phyloP scores from a whole-genome alignment of 495 filamentous ascomycete species.

The Venustampulla echinocandica region DNA sequence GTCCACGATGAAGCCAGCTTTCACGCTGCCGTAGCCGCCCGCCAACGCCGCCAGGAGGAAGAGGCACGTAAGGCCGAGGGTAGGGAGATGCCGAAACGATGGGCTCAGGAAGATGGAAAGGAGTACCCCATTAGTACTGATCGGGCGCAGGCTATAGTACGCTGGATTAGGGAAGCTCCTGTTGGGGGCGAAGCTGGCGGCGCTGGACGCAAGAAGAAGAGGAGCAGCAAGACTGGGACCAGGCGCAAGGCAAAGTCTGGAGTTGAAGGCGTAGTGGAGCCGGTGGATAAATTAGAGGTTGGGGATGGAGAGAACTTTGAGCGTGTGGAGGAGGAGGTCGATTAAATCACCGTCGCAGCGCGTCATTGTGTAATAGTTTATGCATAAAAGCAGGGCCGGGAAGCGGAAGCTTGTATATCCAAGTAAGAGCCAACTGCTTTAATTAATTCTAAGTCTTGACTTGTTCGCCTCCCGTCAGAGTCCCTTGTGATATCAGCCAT shows the following conservation, averaged over 20 bases:
- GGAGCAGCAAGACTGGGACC: slow-evolving; percentile 3
- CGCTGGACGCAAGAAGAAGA: slow-evolving; percentile 31
- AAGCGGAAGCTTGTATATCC: too few species aligned
- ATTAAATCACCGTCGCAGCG: too few species aligned
- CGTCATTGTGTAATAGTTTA: too few species aligned
- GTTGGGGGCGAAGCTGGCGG: slow-evolving; percentile 26
- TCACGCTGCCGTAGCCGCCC: slow-evolving; percentile 48
- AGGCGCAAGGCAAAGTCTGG: slow-evolving; percentile 4
- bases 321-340: slow-evolving; percentile 22
- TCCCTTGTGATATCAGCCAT: too few species aligned
- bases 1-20: slow-evolving; percentile 57
- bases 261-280: slow-evolving; percentile 10
- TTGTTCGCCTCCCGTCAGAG: too few species aligned
- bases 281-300: slow-evolving; percentile 9
- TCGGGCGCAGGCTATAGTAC: slow-evolving; percentile 53
- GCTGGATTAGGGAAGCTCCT: slow-evolving; percentile 63
- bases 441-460: too few species aligned
- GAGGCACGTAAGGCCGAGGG: slow-evolving; percentile 33
- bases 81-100: slow-evolving; percentile 40
- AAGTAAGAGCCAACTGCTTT: too few species aligned
- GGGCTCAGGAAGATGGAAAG: slow-evolving; percentile 55
- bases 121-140: slow-evolving; percentile 64
- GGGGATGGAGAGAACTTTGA: slow-evolving; percentile 15
- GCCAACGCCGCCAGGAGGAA: slow-evolving; percentile 45
- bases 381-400: too few species aligned